These are phyloP conservation scores for Moesziomyces antarcticus DNA, from an alignment of 1,284 basidiomycete genomes.

Conservation along the genomic window DNA sequence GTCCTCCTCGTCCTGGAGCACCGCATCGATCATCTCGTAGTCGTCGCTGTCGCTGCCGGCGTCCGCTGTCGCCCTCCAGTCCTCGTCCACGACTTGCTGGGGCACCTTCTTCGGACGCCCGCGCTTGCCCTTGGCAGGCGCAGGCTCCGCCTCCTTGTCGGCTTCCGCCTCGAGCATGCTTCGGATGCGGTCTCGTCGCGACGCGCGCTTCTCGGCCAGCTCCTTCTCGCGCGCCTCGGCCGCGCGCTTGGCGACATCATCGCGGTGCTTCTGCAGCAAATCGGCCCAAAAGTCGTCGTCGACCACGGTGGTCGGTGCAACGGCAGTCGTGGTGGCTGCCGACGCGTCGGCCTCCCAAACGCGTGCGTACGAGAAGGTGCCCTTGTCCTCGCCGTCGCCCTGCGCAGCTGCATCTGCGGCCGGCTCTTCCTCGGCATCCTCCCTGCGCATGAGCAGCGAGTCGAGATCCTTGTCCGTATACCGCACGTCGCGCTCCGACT, in stretches of 20 bases:
- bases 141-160: not conserved
- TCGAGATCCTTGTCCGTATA: constrained; percentile 66
- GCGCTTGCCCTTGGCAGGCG: constrained; percentile 21
- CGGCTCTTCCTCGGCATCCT: constrained; percentile 47
- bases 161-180: constrained; percentile 28
- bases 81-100: constrained; percentile 28
- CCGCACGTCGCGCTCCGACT: constrained; percentile 59
- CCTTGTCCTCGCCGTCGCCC: constrained; percentile 26
- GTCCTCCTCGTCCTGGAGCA: constrained; percentile 31
- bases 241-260: constrained; percentile 35
- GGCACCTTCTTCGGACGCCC: constrained; percentile 26
- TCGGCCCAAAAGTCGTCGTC: constrained; percentile 62
- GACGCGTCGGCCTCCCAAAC: constrained; percentile 63
- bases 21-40: constrained; percentile 22
- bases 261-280: constrained; percentile 61
- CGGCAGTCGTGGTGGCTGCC: constrained; percentile 12
- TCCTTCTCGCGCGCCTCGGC: constrained; percentile 25
- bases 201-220: constrained; percentile 25
- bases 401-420: constrained; percentile 1
- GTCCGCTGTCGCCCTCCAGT: constrained; percentile 14
- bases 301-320: constrained; percentile 57
- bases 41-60: constrained; percentile 37
- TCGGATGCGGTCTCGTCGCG: constrained; percentile 35
- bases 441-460: constrained; percentile 59
- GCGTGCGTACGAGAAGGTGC: constrained; percentile 64